Base-by-base conservation (phyloP, 192 early-diverging fungal genomes). In the Coemansia sp. region DNA sequence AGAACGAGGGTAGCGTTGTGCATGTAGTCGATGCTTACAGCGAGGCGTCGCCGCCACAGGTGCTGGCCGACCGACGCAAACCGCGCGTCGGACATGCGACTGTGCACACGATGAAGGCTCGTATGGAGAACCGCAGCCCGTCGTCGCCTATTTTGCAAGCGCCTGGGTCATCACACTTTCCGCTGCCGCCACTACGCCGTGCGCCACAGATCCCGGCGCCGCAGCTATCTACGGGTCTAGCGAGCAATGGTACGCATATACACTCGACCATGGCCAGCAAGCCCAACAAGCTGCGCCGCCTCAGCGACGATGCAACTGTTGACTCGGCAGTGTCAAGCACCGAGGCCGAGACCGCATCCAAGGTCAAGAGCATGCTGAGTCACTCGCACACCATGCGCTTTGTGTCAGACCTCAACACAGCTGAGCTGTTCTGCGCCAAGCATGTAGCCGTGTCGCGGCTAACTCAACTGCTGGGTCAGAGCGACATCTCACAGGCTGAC, bases 351-450 rank as follows among this genome's bases (percentile, higher is more conserved):
- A 60, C 76, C 0, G 76, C 56, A 14, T 60, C 59, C 52, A 79
- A 66, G 59, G 67, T 79, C 37, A 79, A 73, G 64, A 67, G 15
- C 67, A 79, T 79, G 76, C 71, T 79, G 59, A 79, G 76, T 18
- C 71, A 71, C 26, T 64, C 76, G 56, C 76, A 79, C 57, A 79
- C 76, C 4, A 73, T 79, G 71, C 70, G 76, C 20, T 81, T 68
- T 55, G 58, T 71, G 25, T 78, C 75, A n/a, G 81, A 82, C 38
- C 76, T 82, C 56, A 78, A 78, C 55, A 90, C 90, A 6, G 73
- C 95, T n/a, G 89, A 92, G 61, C 83, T 87, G 48, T 88, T 95
- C 74, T 89, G 89, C 34, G 88, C 92, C 20, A 87, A 90, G 48
- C 93, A 95, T 51, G 78, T 91, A 28, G 96, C 94, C 11, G 90